Conservation (phyloP, 176 grass and related monocot genomes). For the Musa beccarii region DNA sequence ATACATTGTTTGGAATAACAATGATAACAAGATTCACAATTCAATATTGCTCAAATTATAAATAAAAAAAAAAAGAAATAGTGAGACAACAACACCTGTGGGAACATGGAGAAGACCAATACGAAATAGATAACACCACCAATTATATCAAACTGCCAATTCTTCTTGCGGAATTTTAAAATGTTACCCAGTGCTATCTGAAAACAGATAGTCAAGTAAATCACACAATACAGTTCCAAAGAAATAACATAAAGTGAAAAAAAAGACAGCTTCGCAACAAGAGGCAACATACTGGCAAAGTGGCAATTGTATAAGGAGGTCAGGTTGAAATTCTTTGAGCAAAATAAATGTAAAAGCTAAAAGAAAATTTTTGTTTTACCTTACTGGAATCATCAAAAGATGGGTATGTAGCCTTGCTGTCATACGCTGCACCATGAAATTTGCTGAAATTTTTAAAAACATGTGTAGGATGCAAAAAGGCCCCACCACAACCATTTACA, state of each 20-base stretch:
- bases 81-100: conserved; percentile 46
- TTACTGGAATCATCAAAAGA: conserved; percentile 78
- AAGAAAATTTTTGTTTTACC: conserved; percentile 40
- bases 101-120: conserved; percentile 95
- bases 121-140: conserved; percentile 92
- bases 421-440: conserved; percentile 71
- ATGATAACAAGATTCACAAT: neutral
- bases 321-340: neutral
- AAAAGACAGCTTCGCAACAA: too few relatives aligned
- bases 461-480: conserved; percentile 95
- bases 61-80: too few relatives aligned
- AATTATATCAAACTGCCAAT: conserved; percentile 99
- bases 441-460: conserved; percentile 64
- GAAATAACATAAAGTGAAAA: conserved; percentile 2
- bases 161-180: conserved; percentile 90
- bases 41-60: neutral
- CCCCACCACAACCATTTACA: conserved; percentile 96
- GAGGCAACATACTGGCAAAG: neutral
- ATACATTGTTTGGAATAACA: neutral
- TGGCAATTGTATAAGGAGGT: neutral
- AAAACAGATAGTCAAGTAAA: conserved; percentile 19
- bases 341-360: neutral
- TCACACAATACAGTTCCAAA: conserved; percentile 16
- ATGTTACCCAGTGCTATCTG: conserved; percentile 97
- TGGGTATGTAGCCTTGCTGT: conserved; percentile 70